phyloP scores from a whole-genome alignment of 2,329 filamentous ascomycete genomes.

The Monilinia polystroma region DNA sequence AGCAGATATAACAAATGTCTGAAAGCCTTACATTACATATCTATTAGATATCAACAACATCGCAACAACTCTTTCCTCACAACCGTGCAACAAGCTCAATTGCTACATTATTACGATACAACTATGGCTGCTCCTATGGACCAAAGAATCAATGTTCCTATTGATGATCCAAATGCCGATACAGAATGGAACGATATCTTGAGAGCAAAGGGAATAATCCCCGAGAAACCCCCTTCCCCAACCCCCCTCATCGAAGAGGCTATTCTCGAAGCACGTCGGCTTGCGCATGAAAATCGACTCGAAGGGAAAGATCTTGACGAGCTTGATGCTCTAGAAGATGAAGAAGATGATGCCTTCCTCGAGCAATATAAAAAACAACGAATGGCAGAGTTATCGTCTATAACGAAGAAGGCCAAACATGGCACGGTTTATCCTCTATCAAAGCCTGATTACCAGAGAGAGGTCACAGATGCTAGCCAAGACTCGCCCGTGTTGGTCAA shows the following conservation, averaged over 20 bases:
- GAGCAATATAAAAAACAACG: conserved; percentile 86
- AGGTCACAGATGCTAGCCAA: conserved; percentile 87
- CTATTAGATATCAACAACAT: neutral
- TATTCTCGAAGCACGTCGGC: conserved; percentile 73
- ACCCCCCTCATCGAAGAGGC: conserved; percentile 97
- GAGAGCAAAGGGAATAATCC: conserved; percentile 92
- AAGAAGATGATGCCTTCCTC: conserved; percentile 90
- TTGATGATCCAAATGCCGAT: conserved; percentile 94
- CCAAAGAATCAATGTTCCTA: conserved; percentile 72
- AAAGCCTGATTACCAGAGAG: conserved; percentile 87
- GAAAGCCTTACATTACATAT: too few relatives aligned
- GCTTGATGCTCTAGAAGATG: conserved; percentile 87
- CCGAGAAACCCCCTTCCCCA: conserved; percentile 94
- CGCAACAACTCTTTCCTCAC: neutral
- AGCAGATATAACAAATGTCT: too few relatives aligned
- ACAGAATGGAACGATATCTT: conserved; percentile 99
- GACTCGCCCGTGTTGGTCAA: conserved; percentile 72
- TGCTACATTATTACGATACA: conserved; percentile 4
- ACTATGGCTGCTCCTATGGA: conserved; percentile 62
- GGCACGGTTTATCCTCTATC: conserved; percentile 91
- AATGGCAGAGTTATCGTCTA: conserved; percentile 73
- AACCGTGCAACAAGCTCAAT: neutral
- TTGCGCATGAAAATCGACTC: conserved; percentile 88
- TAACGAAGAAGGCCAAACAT: conserved; percentile 76
- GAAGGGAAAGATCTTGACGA: conserved; percentile 95